Base-by-base conservation (phyloP, 805 yeast genomes). In the Candida loeiensis region DNA sequence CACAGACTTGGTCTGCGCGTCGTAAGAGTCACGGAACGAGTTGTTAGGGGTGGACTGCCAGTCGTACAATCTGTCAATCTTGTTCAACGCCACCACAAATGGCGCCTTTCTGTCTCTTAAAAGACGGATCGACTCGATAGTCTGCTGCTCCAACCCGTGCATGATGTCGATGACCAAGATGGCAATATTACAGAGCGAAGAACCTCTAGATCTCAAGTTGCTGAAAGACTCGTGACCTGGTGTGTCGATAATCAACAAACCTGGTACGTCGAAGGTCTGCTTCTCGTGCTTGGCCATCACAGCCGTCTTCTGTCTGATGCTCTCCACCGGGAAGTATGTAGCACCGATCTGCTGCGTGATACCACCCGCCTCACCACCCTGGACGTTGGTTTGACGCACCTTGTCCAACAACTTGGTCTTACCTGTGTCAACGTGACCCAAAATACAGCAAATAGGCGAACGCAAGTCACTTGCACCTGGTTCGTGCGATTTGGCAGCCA, bases 351-450 rank as follows among this genome's bases (percentile, higher is more conserved):
- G 99, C 77, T 93, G 99, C 49, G 99, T 93, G 64, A 93, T 93
- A 74, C 99, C 99, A 74, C 99, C 99, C 41, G 99, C 99, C 73
- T 93, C 99, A 60, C 99, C 99, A 64, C 97, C 99, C 73, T 93
- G 99, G 46, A 93, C 99, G 59, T 93, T 93, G 30, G 98, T 93
- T 73, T 91, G 97, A 73, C 99, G 91, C 53, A 93, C 82, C 68
- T 93, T 93, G 63, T 93, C 99, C 63, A 93, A 76, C 50, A 93
- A 77, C 64, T 93, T 93, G 51, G 99, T 93, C 69, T 93, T 93
- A 82, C 99, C 99, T 43, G 99, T 93, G 76, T 93, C 99, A 67
- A 93, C 99, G 74, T 93, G 99, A 62, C 99, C 99, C 65, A 93
- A 77, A 58, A 93, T 93, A 84, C 96, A 89, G 68, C 99, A 93